Percentiles rank a stretch among this genome's conserved stretches.
phyloP scores from a whole-genome alignment of 2,329 filamentous ascomycete species.

The Ophiocordyceps camponoti-rufipedis region DNA sequence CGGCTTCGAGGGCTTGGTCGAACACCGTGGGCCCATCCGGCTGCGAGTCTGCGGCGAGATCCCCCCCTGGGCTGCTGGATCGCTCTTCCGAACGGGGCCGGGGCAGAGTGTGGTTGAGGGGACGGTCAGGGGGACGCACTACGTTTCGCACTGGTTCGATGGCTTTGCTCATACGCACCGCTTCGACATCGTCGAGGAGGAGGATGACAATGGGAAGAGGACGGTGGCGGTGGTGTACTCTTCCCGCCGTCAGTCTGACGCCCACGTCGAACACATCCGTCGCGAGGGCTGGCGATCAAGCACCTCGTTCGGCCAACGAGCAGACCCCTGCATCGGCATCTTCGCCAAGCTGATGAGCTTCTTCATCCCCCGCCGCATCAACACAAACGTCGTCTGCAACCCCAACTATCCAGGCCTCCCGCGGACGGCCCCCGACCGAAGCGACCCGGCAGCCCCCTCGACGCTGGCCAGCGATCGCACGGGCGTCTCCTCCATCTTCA shows the following conservation, averaged over 20 bases:
- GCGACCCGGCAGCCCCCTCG: no score
- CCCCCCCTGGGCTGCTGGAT: constrained; percentile 52
- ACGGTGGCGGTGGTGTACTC: constrained; percentile 54
- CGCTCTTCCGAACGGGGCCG: constrained; percentile 58
- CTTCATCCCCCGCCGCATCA: constrained; percentile 23
- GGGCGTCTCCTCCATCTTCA: constrained; percentile 6
- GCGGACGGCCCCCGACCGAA: neutral
- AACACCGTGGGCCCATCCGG: constrained; percentile 46
- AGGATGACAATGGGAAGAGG: constrained; percentile 7
- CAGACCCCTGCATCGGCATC: constrained; percentile 56
- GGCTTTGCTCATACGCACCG: constrained; percentile 53
- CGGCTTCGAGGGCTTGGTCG: constrained; percentile 48
- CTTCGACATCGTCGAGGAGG: constrained; percentile 41
- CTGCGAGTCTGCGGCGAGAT: constrained; percentile 47
- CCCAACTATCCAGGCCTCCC: constrained; percentile 42
- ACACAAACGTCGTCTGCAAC: constrained; percentile 49
- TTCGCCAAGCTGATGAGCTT: constrained; percentile 54
- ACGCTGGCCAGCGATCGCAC: constrained; percentile 15
- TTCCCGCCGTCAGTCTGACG: constrained; percentile 50
- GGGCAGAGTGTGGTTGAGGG: constrained; percentile 43
- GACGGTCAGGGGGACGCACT: constrained; percentile 39
- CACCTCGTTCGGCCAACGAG: constrained; percentile 51
- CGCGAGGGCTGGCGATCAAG: constrained; percentile 35
- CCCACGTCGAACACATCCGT: constrained; percentile 40
- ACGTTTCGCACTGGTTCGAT: constrained; percentile 65